These are phyloP conservation scores for Climacium dendroides DNA, from an alignment of 225 moss, liverwort and hornwort genomes.

Conservation along the genomic window DNA sequence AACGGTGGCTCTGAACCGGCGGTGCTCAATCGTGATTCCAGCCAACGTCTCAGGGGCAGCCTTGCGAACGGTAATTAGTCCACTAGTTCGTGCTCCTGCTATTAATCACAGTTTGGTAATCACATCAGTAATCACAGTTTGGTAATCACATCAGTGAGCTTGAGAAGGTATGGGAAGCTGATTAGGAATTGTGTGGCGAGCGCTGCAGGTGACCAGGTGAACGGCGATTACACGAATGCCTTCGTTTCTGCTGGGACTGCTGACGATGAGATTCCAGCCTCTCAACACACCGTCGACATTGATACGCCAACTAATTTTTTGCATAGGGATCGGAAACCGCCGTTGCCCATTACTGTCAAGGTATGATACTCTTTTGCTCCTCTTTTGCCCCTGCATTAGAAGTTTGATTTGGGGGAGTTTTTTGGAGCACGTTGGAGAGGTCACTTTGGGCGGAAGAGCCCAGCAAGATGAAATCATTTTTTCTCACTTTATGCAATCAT, in stretches of 20 bases:
- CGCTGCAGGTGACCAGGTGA: slow-evolving; percentile 12
- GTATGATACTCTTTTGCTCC: not conserved
- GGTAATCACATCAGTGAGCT: not conserved
- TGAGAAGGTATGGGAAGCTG: not conserved
- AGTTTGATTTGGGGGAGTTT: not conserved
- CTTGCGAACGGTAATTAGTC: not conserved
- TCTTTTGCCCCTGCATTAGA: not conserved
- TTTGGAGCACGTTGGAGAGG: not conserved
- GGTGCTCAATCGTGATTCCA: not conserved
- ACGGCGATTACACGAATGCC: not conserved
- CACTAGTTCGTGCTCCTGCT: not conserved
- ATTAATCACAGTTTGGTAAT: not conserved
- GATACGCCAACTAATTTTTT: not conserved
- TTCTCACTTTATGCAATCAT: not conserved
- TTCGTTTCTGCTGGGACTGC: not conserved
- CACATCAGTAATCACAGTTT: not conserved
- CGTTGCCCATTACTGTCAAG: slow-evolving; percentile 61
- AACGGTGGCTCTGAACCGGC: not conserved
- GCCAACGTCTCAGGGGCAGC: not conserved
- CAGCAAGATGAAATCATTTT: no score
- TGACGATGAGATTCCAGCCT: not conserved
- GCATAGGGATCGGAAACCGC: slow-evolving; percentile 34
- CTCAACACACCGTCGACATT: slow-evolving; percentile 29
- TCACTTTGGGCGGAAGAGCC: not conserved
- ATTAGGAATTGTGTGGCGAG: not conserved